Percentiles rank a stretch among this genome's conserved stretches.
These are phyloP conservation scores for Lotus japonicus DNA, from an alignment of 306 rosid species.

Conservation along the genomic window DNA sequence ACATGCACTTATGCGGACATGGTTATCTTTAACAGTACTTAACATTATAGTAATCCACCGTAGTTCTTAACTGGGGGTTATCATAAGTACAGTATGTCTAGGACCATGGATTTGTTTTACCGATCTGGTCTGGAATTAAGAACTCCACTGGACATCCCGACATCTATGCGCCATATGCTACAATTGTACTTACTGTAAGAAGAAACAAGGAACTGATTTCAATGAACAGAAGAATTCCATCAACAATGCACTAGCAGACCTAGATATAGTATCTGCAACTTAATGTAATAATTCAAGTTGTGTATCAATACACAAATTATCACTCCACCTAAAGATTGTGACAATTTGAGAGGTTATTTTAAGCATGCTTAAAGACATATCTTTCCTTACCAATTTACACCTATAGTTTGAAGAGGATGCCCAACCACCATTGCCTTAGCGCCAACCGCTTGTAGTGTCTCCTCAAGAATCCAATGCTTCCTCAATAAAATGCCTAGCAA, in stretches of 20 bases:
- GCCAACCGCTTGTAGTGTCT: slow-evolving; percentile 74
- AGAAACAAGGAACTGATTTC: slow-evolving; percentile 16
- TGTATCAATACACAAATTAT: no score
- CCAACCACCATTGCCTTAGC: slow-evolving; percentile 96
- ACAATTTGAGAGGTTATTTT: no score
- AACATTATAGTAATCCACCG: background rate
- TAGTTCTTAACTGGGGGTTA: background rate
- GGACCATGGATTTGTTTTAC: slow-evolving; percentile 30
- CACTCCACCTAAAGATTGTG: no score
- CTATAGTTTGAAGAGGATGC: no score
- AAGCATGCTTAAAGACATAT: no score
- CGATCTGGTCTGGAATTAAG: slow-evolving; percentile 92
- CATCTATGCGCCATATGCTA: slow-evolving; percentile 92
- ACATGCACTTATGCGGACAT: no score
- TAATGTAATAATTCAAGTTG: no score
- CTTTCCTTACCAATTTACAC: no score
- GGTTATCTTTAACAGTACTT: no score
- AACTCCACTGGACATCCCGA: slow-evolving; percentile 98
- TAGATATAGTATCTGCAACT: no score
- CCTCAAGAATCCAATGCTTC: slow-evolving; percentile 71
- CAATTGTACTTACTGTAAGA: slow-evolving; percentile 73
- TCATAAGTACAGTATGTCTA: background rate
- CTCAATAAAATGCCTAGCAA: no score
- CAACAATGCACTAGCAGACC: no score
- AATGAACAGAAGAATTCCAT: background rate